Evolutionary conservation across 768 basidiomycete genomes (phyloP), one percentile per base, ranked within the genome.

Genomic region (Hygrophorus pudorinus): DNA sequence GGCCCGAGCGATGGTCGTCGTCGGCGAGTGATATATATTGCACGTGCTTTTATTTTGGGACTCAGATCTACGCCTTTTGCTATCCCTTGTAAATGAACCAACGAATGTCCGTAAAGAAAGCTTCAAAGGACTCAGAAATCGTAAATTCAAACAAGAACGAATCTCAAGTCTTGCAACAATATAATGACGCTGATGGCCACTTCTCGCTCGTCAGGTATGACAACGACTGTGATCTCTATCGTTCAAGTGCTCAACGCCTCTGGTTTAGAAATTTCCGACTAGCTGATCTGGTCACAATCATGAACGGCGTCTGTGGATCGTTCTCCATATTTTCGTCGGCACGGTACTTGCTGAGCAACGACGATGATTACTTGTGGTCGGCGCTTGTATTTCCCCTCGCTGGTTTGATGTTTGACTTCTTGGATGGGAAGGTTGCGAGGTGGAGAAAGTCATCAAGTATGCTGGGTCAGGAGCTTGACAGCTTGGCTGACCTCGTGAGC

Each of bases 271-370:
- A 97, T 64, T 99, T 99, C 60, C 88, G 93, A 42, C 77, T 98
- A 20, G 96, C 96, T 52, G 96, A 99, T 69, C 75, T 96, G 41
- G 91, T 99, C 55, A 99, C 96, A 29, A 91, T 99, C 51, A 92
- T 93, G 84, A 99, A 99, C 60, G 96, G 96, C 36, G 85, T 98
- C 62, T 99, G 96, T 66, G 96, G 96, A 46, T 86, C 87, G 13
- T 83, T 94, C 54, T 97, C 92, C 20, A 77, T 99, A 59, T 92
- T 98, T 64, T 87, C 83, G 30, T 92, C 89, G 5, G 92, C 88
- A 37, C 79, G 80, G 42, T 99, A 93, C 70, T 76, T 97, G 53
- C 45, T 81, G 34, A 81, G 82, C 17, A 78, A 83, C 49, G 85
- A 93, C 58, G 73, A 76, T 49, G 78, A 78, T 54, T 81, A 84